These are phyloP conservation scores for Geopyxis carbonaria DNA, from an alignment of 495 filamentous ascomycete genomes.

Conservation along the genomic window DNA sequence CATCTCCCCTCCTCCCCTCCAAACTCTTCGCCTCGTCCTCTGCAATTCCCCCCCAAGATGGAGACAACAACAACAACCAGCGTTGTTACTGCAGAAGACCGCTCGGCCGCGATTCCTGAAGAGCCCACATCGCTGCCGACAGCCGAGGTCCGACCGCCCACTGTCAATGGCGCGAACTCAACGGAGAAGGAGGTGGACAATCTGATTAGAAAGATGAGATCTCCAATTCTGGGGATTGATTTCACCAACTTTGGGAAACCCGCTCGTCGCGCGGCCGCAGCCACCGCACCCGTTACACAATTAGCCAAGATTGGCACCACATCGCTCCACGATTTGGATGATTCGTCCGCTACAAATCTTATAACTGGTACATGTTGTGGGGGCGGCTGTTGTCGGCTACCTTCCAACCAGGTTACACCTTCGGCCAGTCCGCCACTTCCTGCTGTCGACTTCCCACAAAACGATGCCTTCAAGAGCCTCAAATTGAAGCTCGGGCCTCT, in stretches of 20 bases:
- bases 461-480: conserved; percentile 66
- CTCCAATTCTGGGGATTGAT: conserved; percentile 23
- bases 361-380: conserved; percentile 67
- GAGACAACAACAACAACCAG: conserved; percentile 8
- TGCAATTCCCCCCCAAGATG: not conserved
- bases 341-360: conserved; percentile 23
- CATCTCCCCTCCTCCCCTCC: conserved; percentile 10
- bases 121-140: conserved; percentile 1
- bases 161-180: not conserved
- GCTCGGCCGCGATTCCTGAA: conserved; percentile 2
- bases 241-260: conserved; percentile 25
- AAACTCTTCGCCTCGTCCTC: no score
- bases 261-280: conserved; percentile 14
- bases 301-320: conserved; percentile 22
- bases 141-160: conserved; percentile 6
- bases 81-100: conserved; percentile 1
- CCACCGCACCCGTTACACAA: conserved; percentile 4
- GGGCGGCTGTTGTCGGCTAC: conserved; percentile 65
- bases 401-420: conserved; percentile 25
- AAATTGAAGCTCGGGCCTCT: conserved; percentile 59
- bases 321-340: conserved; percentile 8
- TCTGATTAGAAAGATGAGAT: conserved; percentile 28
- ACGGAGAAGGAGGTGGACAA: conserved; percentile 16
- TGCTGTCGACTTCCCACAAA: conserved; percentile 54
- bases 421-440: conserved; percentile 36